A percentile compares a stretch with the other conserved stretches of the same genome.
Conservation (phyloP, 73 alveolate species). For the Tetrahymena elliotti region DNA sequence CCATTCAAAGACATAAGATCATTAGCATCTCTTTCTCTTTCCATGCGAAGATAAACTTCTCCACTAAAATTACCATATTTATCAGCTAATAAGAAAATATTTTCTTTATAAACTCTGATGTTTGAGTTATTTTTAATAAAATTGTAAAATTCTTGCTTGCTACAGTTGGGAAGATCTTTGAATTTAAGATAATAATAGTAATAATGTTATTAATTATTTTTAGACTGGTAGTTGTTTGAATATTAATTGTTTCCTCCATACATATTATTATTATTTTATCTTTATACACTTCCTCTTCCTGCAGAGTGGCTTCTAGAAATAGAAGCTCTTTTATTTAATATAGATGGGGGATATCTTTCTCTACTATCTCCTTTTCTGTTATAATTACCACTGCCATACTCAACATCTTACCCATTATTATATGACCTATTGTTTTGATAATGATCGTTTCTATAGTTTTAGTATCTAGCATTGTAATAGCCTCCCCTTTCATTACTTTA, state of each 20-base stretch:
- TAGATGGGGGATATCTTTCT: not conserved
- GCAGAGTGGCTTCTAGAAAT: not conserved
- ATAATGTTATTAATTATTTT: not conserved
- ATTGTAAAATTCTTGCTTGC: not conserved
- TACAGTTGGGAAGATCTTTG: not conserved
- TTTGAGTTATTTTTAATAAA: not conserved
- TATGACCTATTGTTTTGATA: not conserved
- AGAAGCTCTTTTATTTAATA: not conserved
- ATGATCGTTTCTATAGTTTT: not conserved
- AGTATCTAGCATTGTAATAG: not conserved
- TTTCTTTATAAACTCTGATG: not conserved
- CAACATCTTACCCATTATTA: not conserved
- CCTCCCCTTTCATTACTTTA: not conserved
- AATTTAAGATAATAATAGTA: not conserved
- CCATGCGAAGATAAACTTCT: not conserved
- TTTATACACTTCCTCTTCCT: not conserved
- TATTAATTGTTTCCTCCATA: not conserved
- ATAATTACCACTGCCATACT: not conserved
- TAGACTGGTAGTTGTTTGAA: not conserved
- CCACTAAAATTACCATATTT: not conserved
- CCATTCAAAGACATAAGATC: not conserved
- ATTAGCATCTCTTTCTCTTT: not conserved
- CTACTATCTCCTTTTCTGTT: not conserved
- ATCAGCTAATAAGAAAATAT: not conserved
- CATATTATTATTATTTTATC: not conserved